Evolutionary conservation across 192 early-diverging fungal species (phyloP).

Genomic region (Coemansia sp.): DNA sequence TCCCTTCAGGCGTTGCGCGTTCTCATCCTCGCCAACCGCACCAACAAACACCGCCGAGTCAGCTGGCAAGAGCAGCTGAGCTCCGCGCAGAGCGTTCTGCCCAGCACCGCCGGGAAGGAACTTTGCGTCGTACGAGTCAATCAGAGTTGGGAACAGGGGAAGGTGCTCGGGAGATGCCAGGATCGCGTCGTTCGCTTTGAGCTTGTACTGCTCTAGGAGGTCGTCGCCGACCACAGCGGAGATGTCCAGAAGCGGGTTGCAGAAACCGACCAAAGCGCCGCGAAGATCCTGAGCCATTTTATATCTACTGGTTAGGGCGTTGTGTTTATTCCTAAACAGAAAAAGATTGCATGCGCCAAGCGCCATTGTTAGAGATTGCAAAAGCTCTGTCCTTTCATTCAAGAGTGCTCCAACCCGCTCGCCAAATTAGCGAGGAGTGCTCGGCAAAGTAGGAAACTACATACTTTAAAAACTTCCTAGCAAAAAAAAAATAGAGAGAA

Average conservation of each 20-base stretch:
- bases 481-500: no score
- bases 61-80: slow-evolving; percentile 86
- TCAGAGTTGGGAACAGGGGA: slow-evolving; percentile 83
- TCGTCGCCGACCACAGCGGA: slow-evolving; percentile 75
- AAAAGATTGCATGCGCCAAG: neutral
- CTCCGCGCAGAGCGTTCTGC: slow-evolving; percentile 94
- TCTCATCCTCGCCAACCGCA: slow-evolving; percentile 85
- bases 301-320: neutral
- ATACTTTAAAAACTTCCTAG: no score
- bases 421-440: neutral
- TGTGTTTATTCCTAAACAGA: slow-evolving; percentile 1
- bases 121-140: slow-evolving; percentile 68
- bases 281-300: slow-evolving; percentile 48
- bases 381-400: neutral
- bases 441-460: no score
- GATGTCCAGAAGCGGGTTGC: slow-evolving; percentile 99
- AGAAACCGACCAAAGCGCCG: slow-evolving; percentile 85
- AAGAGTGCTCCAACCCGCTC: no score
- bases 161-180: slow-evolving; percentile 89
- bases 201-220: slow-evolving; percentile 82
- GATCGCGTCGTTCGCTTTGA: slow-evolving; percentile 96
- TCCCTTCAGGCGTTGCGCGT: slow-evolving; percentile 70
- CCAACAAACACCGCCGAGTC: slow-evolving; percentile 93
- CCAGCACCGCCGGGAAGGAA: slow-evolving; percentile 97
- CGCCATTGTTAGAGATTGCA: neutral